Conservation (phyloP, 257 asterid species). For the Nicotiana sylvestris region DNA sequence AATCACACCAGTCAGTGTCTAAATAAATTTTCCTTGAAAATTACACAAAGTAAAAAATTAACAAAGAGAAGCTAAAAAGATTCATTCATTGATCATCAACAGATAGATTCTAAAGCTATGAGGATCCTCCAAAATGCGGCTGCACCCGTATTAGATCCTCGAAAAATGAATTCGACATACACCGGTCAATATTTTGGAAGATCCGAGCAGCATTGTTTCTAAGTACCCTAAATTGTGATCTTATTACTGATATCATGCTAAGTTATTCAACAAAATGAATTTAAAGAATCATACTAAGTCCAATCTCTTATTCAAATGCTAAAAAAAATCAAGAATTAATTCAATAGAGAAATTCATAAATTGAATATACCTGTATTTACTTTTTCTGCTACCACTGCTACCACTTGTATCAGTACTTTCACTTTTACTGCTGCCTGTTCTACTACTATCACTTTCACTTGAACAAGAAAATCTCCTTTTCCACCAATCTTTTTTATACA, state of each 20-base stretch:
- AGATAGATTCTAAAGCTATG: neutral
- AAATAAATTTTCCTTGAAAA: neutral
- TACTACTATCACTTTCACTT: conserved; percentile 48
- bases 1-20: neutral
- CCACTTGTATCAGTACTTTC: neutral
- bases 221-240: too few species aligned
- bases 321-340: neutral
- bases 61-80: neutral
- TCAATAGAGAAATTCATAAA: neutral
- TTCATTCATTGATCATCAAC: neutral
- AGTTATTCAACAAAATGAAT: too few species aligned
- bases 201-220: too few species aligned
- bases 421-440: conserved; percentile 26
- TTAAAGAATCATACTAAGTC: too few species aligned
- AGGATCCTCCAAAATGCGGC: too few species aligned
- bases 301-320: too few species aligned
- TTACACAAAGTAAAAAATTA: neutral
- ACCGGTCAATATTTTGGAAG: too few species aligned
- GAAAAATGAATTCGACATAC: too few species aligned
- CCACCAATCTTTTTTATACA: conserved; percentile 17
- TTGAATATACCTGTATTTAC: neutral
- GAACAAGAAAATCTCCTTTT: conserved; percentile 35
- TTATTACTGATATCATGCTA: too few species aligned
- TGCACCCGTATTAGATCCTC: too few species aligned
- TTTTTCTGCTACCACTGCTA: conserved; percentile 20